phyloP scores from a whole-genome alignment of 1,139 yeast genomes.

The Kluyveromyces sp. region DNA sequence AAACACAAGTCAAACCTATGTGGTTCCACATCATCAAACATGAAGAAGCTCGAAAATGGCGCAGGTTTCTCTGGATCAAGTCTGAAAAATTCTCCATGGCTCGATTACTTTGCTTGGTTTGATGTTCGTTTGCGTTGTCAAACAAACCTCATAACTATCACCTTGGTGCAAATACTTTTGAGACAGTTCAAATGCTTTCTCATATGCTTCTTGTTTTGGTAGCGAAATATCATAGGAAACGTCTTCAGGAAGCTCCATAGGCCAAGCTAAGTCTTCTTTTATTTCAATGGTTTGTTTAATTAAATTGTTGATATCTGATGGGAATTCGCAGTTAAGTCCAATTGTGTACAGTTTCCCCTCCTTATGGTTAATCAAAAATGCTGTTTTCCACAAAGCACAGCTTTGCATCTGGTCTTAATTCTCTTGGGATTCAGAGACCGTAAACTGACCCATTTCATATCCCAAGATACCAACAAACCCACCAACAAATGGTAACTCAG shows the following conservation, averaged over 20 bases:
- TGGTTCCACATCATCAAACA: slow-evolving; percentile 48
- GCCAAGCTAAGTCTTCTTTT: slow-evolving; percentile 13
- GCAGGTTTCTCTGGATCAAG: slow-evolving; percentile 72
- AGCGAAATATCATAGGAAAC: slow-evolving; percentile 28
- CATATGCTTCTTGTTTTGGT: slow-evolving; percentile 53
- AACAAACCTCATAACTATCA: slow-evolving; percentile 88
- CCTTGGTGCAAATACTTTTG: slow-evolving; percentile 70
- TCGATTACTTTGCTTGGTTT: slow-evolving; percentile 38
- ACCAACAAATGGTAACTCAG: slow-evolving; percentile 67
- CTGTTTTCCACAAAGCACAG: slow-evolving; percentile 64
- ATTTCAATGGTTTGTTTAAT: slow-evolving; percentile 1
- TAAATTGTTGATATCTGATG: slow-evolving; percentile 9
- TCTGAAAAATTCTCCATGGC: slow-evolving; percentile 78
- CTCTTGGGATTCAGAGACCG: slow-evolving; percentile 32
- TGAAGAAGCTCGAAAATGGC: slow-evolving; percentile 80
- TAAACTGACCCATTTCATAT: slow-evolving; percentile 68
- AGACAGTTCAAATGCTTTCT: slow-evolving; percentile 50
- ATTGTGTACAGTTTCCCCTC: slow-evolving; percentile 47
- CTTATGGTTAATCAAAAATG: slow-evolving; percentile 45
- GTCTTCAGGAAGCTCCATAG: slow-evolving; percentile 16
- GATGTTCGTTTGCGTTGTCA: slow-evolving; percentile 71
- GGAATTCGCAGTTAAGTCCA: slow-evolving; percentile 36
- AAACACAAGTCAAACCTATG: slow-evolving; percentile 35
- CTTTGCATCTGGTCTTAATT: slow-evolving; percentile 58
- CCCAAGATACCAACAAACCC: slow-evolving; percentile 82